phyloP scores from a whole-genome alignment of 2,329 filamentous ascomycete genomes.

The Chalaropsis thielavioides region DNA sequence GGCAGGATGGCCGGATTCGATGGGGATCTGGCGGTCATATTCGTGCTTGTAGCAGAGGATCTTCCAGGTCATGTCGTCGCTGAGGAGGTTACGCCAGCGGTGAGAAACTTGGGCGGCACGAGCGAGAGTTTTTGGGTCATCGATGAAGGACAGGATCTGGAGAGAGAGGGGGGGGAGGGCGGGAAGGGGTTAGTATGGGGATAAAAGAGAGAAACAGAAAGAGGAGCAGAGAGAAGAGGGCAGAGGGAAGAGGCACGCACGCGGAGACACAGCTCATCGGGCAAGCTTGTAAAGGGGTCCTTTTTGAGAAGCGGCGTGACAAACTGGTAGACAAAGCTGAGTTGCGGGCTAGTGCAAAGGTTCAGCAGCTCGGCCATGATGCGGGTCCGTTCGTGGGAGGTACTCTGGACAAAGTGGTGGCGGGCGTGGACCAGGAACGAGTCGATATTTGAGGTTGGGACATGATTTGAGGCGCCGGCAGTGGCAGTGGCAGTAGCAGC shows the following conservation, averaged over 20 bases:
- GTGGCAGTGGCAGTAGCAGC: too few relatives aligned
- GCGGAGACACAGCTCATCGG: slow-evolving; percentile 80
- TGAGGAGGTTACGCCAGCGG: slow-evolving; percentile 83
- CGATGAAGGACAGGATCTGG: slow-evolving; percentile 88
- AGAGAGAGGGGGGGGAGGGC: slow-evolving; percentile 4
- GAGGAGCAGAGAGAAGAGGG: neutral
- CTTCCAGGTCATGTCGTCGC: slow-evolving; percentile 97
- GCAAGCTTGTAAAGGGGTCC: slow-evolving; percentile 83
- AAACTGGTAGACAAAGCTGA: slow-evolving; percentile 93
- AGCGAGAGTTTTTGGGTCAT: slow-evolving; percentile 87
- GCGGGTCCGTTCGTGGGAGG: slow-evolving; percentile 59
- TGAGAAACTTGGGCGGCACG: slow-evolving; percentile 91
- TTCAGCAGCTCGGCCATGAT: slow-evolving; percentile 81
- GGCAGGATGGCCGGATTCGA: slow-evolving; percentile 23
- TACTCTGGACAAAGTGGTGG: slow-evolving; percentile 65
- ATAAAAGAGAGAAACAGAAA: neutral
- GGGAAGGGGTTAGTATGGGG: slow-evolving; percentile 6
- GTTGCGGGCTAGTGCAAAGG: slow-evolving; percentile 83
- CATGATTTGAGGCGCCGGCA: slow-evolving; percentile 30
- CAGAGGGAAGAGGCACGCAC: slow-evolving; percentile 31
- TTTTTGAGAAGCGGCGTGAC: slow-evolving; percentile 90
- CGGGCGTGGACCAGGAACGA: slow-evolving; percentile 66
- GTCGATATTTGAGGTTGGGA: neutral
- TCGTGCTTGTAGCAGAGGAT: slow-evolving; percentile 92
- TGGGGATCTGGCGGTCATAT: slow-evolving; percentile 50